Percentiles rank a stretch among this genome's conserved stretches.
phyloP scores from a whole-genome alignment of 2,329 filamentous ascomycete species.

The Massarina eburnea region DNA sequence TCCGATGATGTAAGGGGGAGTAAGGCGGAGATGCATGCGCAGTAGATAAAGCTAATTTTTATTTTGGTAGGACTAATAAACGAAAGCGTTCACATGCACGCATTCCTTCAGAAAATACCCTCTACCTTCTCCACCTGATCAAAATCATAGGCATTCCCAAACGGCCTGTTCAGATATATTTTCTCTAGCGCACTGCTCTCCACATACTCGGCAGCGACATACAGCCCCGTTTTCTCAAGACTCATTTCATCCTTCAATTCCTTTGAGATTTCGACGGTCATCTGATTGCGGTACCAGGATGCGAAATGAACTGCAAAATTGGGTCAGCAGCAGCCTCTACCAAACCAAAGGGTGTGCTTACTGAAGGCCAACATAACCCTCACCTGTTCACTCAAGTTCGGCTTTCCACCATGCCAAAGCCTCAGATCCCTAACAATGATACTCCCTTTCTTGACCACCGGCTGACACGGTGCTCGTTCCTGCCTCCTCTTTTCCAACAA shows the following conservation, averaged over 20 bases:
- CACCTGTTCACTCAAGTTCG: slow-evolving; percentile 47
- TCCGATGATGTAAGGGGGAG: too few species aligned
- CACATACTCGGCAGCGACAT: slow-evolving; percentile 57
- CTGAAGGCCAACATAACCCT: slow-evolving; percentile 50
- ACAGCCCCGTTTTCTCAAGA: slow-evolving; percentile 43
- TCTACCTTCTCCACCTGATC: slow-evolving; percentile 46
- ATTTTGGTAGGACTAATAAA: too few species aligned
- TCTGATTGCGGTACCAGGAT: slow-evolving; percentile 60
- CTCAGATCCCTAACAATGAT: slow-evolving; percentile 51
- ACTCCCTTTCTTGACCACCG: slow-evolving; percentile 46
- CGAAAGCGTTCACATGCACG: too few species aligned
- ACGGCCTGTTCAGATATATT: slow-evolving; percentile 58
- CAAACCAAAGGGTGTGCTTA: slow-evolving; percentile 12
- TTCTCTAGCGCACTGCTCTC: slow-evolving; percentile 45
- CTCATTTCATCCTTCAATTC: slow-evolving; percentile 53
- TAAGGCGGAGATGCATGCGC: too few species aligned
- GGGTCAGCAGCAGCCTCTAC: slow-evolving; percentile 1
- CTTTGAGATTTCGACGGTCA: slow-evolving; percentile 58
- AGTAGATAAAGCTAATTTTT: too few species aligned
- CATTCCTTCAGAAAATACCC: slow-evolving; percentile 2
- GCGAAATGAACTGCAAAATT: slow-evolving; percentile 53
- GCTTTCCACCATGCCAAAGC: slow-evolving; percentile 55
- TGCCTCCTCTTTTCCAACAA: slow-evolving; percentile 20
- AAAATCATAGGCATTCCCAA: slow-evolving; percentile 66
- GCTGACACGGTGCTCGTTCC: slow-evolving; percentile 25